Percentiles rank a stretch among this genome's conserved stretches.
Evolutionary conservation across 306 rosid genomes (phyloP).

Genomic region (Canavalia ensiformis): DNA sequence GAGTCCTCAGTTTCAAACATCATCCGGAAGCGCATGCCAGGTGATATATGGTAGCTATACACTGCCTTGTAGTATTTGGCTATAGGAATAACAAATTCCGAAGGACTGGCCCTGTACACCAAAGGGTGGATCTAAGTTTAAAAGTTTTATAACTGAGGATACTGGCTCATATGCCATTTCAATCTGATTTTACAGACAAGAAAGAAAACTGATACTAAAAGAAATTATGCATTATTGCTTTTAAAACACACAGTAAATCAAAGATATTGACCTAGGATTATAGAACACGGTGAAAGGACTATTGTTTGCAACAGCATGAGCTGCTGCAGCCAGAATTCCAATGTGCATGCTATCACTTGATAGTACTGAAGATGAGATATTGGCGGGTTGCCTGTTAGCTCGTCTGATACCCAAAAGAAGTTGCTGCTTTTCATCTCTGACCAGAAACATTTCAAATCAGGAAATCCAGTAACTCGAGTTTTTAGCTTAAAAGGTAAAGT

Average conservation of each 20-base stretch:
- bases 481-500: background rate
- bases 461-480: background rate
- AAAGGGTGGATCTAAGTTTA: slow-evolving; percentile 10
- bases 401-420: slow-evolving; percentile 83
- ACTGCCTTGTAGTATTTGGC: slow-evolving; percentile 83
- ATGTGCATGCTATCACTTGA: slow-evolving; percentile 53
- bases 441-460: slow-evolving; percentile 23
- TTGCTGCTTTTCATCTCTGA: slow-evolving; percentile 82
- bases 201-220: background rate
- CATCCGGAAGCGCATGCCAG: slow-evolving; percentile 87
- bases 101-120: slow-evolving; percentile 81
- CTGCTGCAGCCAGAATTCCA: slow-evolving; percentile 85
- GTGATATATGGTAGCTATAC: slow-evolving; percentile 71
- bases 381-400: slow-evolving; percentile 80
- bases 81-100: slow-evolving; percentile 50
- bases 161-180: background rate
- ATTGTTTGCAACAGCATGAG: slow-evolving; percentile 81
- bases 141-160: slow-evolving; percentile 1
- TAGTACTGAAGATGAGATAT: slow-evolving; percentile 73
- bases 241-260: background rate
- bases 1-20: slow-evolving; percentile 51
- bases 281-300: slow-evolving; percentile 79
- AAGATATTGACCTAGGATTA: slow-evolving; percentile 71
- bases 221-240: background rate
- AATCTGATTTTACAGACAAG: slow-evolving; percentile 14